These are phyloP conservation scores for Capsella bursapastoris DNA, from an alignment of 345 rosid species.

Conservation along the genomic window DNA sequence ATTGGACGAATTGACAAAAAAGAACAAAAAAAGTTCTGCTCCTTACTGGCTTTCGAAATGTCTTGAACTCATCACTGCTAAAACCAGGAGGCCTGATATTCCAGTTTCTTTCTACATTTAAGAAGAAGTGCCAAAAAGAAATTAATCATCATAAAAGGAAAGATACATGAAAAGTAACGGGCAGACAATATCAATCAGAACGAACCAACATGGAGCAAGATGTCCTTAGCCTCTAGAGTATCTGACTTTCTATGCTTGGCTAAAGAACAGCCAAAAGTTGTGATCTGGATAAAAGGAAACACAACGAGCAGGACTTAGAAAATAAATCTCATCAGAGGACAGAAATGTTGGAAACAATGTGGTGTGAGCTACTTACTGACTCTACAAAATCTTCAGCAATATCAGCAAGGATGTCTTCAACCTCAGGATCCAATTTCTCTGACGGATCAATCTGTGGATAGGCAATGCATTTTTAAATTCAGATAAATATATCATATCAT, in stretches of 20 bases:
- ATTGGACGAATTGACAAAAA: constrained; percentile 1
- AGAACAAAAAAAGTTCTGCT: neutral
- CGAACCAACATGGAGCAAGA: constrained; percentile 93
- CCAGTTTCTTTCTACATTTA: constrained; percentile 84
- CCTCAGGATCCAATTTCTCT: constrained; percentile 90
- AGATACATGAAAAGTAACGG: constrained; percentile 18
- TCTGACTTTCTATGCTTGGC: constrained; percentile 97
- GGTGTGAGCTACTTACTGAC: constrained; percentile 64
- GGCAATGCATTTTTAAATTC: constrained; percentile 17
- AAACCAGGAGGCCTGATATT: constrained; percentile 91
- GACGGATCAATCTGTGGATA: constrained; percentile 78
- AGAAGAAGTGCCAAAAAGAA: constrained; percentile 25
- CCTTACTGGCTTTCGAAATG: constrained; percentile 77
- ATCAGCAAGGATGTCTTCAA: constrained; percentile 91
- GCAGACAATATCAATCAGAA: constrained; percentile 36
- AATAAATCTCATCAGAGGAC: constrained; percentile 10
- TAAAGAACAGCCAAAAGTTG: constrained; percentile 92
- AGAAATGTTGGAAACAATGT: constrained; percentile 6
- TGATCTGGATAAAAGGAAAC: constrained; percentile 57
- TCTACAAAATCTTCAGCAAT: constrained; percentile 96
- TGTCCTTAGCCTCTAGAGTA: constrained; percentile 92
- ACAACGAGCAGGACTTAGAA: constrained; percentile 29
- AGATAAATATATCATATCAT: neutral
- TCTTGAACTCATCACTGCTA: constrained; percentile 87
- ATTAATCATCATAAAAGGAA: constrained; percentile 18